A percentile compares a stretch with the other conserved stretches of the same genome.
phyloP scores from a whole-genome alignment of 2,329 filamentous ascomycete species.

The Exophiala alcalophila region DNA sequence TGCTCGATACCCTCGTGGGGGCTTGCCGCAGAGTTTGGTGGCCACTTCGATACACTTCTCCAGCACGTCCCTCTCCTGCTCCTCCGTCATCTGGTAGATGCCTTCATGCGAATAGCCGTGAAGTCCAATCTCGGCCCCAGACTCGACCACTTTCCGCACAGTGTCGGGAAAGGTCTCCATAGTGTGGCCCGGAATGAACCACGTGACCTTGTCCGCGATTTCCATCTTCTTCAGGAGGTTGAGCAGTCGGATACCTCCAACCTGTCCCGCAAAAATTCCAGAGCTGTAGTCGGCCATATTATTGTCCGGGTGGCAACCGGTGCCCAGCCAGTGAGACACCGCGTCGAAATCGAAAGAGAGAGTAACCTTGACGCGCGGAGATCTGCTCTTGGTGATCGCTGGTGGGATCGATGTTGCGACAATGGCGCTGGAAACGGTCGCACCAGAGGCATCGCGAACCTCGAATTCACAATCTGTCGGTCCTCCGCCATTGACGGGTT shows the following conservation, averaged over 20 bases:
- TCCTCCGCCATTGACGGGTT: conserved; percentile 37
- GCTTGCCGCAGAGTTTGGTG: conserved; percentile 68
- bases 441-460: not conserved
- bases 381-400: not conserved
- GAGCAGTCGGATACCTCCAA: conserved; percentile 51
- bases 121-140: conserved; percentile 44
- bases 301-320: conserved; percentile 48
- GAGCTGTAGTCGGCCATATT: conserved; percentile 50
- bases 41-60: conserved; percentile 71
- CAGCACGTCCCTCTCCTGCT: conserved; percentile 71
- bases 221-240: conserved; percentile 47
- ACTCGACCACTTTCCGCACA: conserved; percentile 19
- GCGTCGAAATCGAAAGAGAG: conserved; percentile 52
- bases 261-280: conserved; percentile 51
- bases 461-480: conserved; percentile 33
- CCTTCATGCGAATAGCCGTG: conserved; percentile 73
- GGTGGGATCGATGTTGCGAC: not conserved
- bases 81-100: conserved; percentile 65
- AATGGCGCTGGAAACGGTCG: not conserved
- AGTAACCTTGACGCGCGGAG: conserved; percentile 32
- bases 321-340: conserved; percentile 54
- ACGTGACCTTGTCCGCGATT: conserved; percentile 43
- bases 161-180: conserved; percentile 48
- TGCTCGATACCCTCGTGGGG: conserved; percentile 49
- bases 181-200: conserved; percentile 52